Evolutionary conservation across 306 rosid species (phyloP).

Genomic region (Carpinus fangiana): DNA sequence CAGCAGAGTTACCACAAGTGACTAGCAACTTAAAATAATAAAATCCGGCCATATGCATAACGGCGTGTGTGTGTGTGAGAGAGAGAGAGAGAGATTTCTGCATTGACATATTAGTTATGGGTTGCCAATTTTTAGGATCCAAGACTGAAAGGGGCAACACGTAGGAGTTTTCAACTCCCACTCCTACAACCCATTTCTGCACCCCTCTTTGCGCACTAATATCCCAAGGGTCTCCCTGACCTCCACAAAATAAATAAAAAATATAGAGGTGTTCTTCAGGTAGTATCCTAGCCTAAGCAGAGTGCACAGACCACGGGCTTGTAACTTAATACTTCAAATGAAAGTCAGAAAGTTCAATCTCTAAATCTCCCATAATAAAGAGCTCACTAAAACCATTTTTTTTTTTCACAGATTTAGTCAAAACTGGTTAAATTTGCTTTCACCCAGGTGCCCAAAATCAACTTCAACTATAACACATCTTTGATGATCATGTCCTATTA

Average conservation of each 20-base stretch:
- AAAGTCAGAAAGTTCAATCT: background rate
- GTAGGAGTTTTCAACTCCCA: background rate
- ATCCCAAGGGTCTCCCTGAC: background rate
- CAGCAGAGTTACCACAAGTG: background rate
- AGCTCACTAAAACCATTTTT: background rate
- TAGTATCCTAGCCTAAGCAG: background rate
- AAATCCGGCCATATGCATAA: background rate
- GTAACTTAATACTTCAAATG: background rate
- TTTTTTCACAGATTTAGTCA: background rate
- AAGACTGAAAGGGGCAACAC: background rate
- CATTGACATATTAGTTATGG: background rate
- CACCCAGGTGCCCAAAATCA: background rate
- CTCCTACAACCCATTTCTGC: background rate
- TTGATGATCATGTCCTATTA: background rate
- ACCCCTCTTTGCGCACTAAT: background rate
- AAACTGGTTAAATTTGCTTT: background rate
- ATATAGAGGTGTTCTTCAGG: background rate
- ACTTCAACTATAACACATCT: background rate
- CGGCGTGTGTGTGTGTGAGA: background rate
- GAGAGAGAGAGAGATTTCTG: conserved; percentile 1
- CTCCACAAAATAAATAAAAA: background rate
- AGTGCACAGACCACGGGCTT: background rate
- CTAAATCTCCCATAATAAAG: background rate
- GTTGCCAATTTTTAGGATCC: background rate
- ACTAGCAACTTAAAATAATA: background rate